Evolutionary conservation across 345 rosid genomes (phyloP).

Genomic region (Salix exigua): DNA sequence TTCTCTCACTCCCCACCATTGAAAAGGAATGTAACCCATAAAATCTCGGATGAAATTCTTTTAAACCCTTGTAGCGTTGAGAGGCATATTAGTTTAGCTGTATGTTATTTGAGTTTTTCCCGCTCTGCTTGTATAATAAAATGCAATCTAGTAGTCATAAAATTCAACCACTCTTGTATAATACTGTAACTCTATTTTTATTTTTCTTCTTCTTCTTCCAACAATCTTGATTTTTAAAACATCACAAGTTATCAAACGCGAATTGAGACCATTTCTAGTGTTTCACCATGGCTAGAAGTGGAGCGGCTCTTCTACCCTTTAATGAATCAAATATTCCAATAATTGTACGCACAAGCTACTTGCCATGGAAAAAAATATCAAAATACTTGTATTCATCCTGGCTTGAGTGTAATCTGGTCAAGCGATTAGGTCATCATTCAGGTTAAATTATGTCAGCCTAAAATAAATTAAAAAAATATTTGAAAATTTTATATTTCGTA

Average conservation of each 20-base stretch:
- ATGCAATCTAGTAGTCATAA: slow-evolving; percentile 22
- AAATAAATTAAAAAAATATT: no score
- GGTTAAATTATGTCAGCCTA: no score
- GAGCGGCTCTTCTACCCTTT: neutral
- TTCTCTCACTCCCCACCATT: slow-evolving; percentile 80
- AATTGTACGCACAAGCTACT: no score
- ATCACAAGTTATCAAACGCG: neutral
- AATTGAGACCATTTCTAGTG: neutral
- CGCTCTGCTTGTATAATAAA: slow-evolving; percentile 33
- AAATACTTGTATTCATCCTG: no score
- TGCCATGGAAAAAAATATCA: no score
- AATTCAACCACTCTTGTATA: slow-evolving; percentile 21
- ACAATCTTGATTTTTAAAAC: neutral
- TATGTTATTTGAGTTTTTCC: slow-evolving; percentile 9
- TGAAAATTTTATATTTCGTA: no score
- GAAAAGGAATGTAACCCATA: slow-evolving; percentile 25
- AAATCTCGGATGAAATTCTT: slow-evolving; percentile 21
- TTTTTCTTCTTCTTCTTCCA: neutral
- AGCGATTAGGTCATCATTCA: no score
- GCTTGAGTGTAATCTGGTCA: no score
- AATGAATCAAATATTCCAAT: neutral
- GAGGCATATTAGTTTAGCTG: neutral
- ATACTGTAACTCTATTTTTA: slow-evolving; percentile 6
- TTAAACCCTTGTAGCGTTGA: slow-evolving; percentile 16
- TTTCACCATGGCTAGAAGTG: neutral